A percentile compares a stretch with the other conserved stretches of the same genome.
Conservation (phyloP, 768 basidiomycete species). For the Russula virescens region DNA sequence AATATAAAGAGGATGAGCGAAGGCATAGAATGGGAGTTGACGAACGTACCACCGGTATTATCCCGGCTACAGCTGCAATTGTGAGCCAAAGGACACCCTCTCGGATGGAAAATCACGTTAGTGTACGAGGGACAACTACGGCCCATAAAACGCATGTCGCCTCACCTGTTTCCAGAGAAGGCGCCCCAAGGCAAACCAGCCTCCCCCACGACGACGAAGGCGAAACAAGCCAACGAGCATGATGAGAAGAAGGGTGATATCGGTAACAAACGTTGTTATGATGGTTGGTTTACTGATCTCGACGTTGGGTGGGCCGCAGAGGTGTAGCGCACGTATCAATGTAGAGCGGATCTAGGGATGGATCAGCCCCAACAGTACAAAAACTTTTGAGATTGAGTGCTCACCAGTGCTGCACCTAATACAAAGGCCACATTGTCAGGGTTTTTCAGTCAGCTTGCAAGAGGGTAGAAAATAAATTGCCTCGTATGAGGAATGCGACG, state of each 20-base stretch:
- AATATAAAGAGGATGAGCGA: neutral
- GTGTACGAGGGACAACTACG: no score
- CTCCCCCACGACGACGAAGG: neutral
- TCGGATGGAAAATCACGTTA: no score
- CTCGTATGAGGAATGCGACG: neutral
- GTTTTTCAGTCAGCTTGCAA: neutral
- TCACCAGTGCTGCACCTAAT: neutral
- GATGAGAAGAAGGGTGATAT: neutral
- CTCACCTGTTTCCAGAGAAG: neutral
- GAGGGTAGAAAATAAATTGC: neutral
- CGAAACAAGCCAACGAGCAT: neutral
- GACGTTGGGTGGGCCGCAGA: neutral
- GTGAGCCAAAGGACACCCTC: neutral
- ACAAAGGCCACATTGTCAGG: neutral
- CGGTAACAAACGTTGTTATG: neutral
- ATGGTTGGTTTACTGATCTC: neutral
- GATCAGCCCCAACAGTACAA: neutral
- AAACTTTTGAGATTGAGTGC: neutral
- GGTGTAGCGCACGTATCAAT: neutral
- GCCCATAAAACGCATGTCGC: neutral
- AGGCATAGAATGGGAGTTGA: neutral
- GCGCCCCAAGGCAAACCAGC: neutral
- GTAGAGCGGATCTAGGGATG: neutral
- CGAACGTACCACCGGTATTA: neutral
- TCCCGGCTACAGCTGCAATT: neutral